Evolutionary conservation across 2,329 filamentous ascomycete species (phyloP).

Genomic region (Atkinsonella texensis): DNA sequence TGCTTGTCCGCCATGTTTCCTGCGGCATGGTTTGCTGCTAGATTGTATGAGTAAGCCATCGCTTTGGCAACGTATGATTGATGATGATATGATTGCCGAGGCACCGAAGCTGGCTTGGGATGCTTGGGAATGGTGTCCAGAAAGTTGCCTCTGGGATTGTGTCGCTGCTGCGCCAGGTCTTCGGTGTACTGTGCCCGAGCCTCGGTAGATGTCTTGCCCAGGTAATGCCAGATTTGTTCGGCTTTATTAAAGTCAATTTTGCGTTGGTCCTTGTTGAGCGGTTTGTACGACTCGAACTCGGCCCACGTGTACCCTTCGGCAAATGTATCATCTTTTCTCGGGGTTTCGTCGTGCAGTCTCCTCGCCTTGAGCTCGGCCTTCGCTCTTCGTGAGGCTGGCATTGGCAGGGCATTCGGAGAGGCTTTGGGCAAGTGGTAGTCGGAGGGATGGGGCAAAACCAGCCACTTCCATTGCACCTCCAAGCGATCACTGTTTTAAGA

Average conservation of each 20-base stretch:
- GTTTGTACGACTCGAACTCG: conserved; percentile 60
- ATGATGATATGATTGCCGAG: conserved; percentile 11
- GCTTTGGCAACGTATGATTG: conserved; percentile 9
- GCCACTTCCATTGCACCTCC: conserved; percentile 77
- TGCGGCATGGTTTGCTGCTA: conserved; percentile 2
- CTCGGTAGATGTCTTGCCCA: conserved; percentile 78
- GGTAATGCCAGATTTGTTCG: conserved; percentile 77
- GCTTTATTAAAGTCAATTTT: conserved; percentile 62
- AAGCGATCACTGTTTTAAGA: conserved; percentile 50
- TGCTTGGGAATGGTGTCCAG: conserved; percentile 55
- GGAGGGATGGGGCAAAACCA: conserved; percentile 58
- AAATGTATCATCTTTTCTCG: conserved; percentile 54
- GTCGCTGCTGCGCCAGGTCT: conserved; percentile 44
- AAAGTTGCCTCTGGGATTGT: conserved; percentile 61
- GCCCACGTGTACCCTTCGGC: conserved; percentile 60
- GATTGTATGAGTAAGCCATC: conserved; percentile 6
- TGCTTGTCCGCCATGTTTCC: background rate
- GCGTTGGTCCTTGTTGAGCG: conserved; percentile 46
- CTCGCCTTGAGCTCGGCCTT: conserved; percentile 58
- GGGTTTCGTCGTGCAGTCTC: conserved; percentile 47
- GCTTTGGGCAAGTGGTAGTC: conserved; percentile 65
- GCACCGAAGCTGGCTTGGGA: conserved; percentile 22
- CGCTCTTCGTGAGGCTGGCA: conserved; percentile 51
- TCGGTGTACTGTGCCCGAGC: conserved; percentile 86
- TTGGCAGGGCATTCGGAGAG: conserved; percentile 57